These are phyloP conservation scores for Candida neerlandica DNA, from an alignment of 1,139 yeast species.

Conservation along the genomic window DNA sequence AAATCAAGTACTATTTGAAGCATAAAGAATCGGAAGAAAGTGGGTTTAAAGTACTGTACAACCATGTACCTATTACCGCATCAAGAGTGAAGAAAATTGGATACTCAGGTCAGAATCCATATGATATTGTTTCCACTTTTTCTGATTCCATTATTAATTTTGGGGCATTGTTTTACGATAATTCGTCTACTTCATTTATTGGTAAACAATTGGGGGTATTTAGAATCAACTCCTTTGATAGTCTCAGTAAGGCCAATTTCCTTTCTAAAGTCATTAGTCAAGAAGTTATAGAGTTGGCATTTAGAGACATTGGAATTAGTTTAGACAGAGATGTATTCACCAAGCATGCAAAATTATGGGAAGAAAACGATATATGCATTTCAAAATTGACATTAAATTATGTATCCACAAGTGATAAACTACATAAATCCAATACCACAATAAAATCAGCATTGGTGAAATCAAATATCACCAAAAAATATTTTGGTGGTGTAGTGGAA, in stretches of 20 bases:
- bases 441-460: constrained; percentile 40
- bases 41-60: constrained; percentile 25
- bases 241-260: constrained; percentile 63
- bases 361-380: constrained; percentile 55
- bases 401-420: constrained; percentile 33
- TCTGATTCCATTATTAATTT: constrained; percentile 55
- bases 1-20: constrained; percentile 30
- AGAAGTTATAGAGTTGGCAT: constrained; percentile 61
- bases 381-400: constrained; percentile 46
- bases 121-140: constrained; percentile 39
- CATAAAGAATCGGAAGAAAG: constrained; percentile 11
- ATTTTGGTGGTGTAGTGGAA: constrained; percentile 44
- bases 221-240: constrained; percentile 65
- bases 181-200: constrained; percentile 45
- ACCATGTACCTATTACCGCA: constrained; percentile 38
- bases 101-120: constrained; percentile 40
- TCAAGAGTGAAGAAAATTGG: constrained; percentile 40
- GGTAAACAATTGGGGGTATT: constrained; percentile 74
- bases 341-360: constrained; percentile 64
- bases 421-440: constrained; percentile 35
- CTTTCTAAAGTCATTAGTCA: constrained; percentile 61
- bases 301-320: constrained; percentile 50
- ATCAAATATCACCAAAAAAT: constrained; percentile 51
- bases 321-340: constrained; percentile 44
- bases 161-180: constrained; percentile 68